Base-by-base conservation (phyloP, 1,284 basidiomycete species). In the Gymnopus androsaceus region DNA sequence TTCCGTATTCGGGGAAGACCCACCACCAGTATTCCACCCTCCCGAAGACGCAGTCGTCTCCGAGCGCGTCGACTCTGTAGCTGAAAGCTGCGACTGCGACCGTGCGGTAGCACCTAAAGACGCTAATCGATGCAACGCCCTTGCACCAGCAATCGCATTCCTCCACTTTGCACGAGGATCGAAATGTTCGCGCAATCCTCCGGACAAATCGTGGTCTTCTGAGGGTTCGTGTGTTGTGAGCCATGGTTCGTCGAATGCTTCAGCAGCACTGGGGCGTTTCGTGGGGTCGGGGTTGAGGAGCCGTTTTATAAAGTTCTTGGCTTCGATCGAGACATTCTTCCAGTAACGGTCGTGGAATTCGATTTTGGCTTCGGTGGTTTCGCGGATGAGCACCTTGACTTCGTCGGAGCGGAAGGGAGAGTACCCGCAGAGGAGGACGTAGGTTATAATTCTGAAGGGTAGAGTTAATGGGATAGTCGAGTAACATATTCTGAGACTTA, bases 331-430 rank as follows among this genome's bases (percentile, higher is more conserved):
- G 30, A 97, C 84, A 61, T 96, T 95, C 69, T 86, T 85, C 96
- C 96, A 99, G 65, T 95, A 98, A 34, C 87, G 82, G 25, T 95
- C 92, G 65, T 96, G 93, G 69, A 98, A 98, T 63, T 90, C 87
- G 51, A 98, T 82, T 64, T 86, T 88, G 1, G 88, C 94, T 31
- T 83, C 81, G 1, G 85, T 88, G 15, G 93, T 95, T 69, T 98
- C 94, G 33, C 84, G 81, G 48, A 92, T 80, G 49, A 98, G 79
- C 56, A 88, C 84, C 51, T 83, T 81, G 49, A 86, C 76, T 64
- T 95, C 89, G 41, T 93, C 90, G 0, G 90, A 88, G 34, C 94
- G 84, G 79, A 98, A 98, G 0, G 96, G 97, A 0, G 88, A 87
- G 72, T 97, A 97, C 2, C 95, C 95, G 66, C 94, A 96, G 0